Evolutionary conservation across 768 basidiomycete species (phyloP).

Genomic region (Hysterangium stoloniferum): DNA sequence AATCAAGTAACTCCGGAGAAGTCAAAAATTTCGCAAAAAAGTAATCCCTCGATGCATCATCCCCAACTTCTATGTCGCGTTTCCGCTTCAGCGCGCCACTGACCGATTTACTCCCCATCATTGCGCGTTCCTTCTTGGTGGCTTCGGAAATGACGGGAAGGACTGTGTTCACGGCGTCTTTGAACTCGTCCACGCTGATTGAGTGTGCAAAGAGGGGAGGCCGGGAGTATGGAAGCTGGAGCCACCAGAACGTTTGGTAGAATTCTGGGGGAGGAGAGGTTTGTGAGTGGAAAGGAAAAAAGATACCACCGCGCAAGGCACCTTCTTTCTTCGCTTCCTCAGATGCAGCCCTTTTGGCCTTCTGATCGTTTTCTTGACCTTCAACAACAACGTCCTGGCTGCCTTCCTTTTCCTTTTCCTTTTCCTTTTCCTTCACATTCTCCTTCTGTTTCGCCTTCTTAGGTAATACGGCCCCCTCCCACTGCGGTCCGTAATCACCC

Average conservation of each 20-base stretch:
- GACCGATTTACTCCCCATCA: conserved; percentile 68
- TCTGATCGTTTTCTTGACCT: conserved; percentile 10
- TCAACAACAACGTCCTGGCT: conserved; percentile 21
- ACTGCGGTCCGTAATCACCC: conserved; percentile 75
- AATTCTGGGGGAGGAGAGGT: conserved; percentile 41
- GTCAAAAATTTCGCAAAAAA: conserved; percentile 95
- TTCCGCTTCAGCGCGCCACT: conserved; percentile 51
- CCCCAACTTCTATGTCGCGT: conserved; percentile 34
- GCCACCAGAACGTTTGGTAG: conserved; percentile 84
- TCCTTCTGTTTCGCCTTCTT: conserved; percentile 29
- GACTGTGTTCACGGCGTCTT: conserved; percentile 61
- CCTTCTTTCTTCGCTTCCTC: conserved; percentile 55
- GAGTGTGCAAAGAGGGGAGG: conserved; percentile 60
- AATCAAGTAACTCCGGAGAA: conserved; percentile 75
- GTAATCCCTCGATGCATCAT: conserved; percentile 61
- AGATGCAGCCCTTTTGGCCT: conserved; percentile 14
- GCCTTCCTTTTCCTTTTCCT: conserved; percentile 15
- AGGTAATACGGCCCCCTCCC: conserved; percentile 62
- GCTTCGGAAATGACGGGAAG: conserved; percentile 78
- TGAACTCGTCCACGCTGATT: conserved; percentile 55
- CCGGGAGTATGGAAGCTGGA: conserved; percentile 79
- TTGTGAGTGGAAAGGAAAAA: neutral
- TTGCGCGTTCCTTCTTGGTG: conserved; percentile 78
- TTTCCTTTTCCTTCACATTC: conserved; percentile 18
- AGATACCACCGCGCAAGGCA: conserved; percentile 18